These are phyloP conservation scores for Leptosphaerulina australis DNA, from an alignment of 2,329 filamentous ascomycete species.

Conservation along the genomic window DNA sequence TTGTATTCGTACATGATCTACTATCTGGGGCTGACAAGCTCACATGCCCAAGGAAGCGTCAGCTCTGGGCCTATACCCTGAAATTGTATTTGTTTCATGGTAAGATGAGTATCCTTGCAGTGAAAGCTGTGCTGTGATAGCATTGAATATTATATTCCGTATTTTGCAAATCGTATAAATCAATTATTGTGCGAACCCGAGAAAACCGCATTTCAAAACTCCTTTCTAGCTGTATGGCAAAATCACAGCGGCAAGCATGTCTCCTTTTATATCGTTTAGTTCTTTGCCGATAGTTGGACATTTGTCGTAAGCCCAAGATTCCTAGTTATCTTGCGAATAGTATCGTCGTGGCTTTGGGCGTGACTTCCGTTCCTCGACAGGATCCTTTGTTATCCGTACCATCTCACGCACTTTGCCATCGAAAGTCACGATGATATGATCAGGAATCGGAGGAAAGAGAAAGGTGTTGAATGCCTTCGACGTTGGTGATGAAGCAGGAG, in stretches of 20 bases:
- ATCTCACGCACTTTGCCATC: constrained; percentile 37
- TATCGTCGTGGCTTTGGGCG: constrained; percentile 10
- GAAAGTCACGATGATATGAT: constrained; percentile 38
- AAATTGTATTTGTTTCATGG: background rate
- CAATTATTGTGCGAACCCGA: constrained; percentile 2
- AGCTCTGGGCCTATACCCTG: background rate
- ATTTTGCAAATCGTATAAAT: background rate
- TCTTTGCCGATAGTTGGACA: no score
- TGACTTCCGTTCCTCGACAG: constrained; percentile 4
- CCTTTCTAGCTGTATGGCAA: constrained; percentile 10
- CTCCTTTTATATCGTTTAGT: constrained; percentile 1
- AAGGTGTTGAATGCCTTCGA: constrained; percentile 8
- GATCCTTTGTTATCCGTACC: constrained; percentile 28
- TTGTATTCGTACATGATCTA: constrained; percentile 12
- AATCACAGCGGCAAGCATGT: constrained; percentile 1
- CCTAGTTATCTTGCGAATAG: constrained; percentile 7
- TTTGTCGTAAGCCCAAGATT: background rate
- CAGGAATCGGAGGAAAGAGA: constrained; percentile 27
- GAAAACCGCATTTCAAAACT: background rate
- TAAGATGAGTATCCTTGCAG: background rate
- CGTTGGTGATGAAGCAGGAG: constrained; percentile 14
- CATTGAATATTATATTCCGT: constrained; percentile 2
- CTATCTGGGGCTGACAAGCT: constrained; percentile 11
- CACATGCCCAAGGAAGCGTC: no score
- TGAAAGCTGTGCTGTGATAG: background rate